Evolutionary conservation across 148 eudicot genomes (phyloP), one percentile per base, ranked within the genome.

Genomic region (Diospyros kaki): DNA sequence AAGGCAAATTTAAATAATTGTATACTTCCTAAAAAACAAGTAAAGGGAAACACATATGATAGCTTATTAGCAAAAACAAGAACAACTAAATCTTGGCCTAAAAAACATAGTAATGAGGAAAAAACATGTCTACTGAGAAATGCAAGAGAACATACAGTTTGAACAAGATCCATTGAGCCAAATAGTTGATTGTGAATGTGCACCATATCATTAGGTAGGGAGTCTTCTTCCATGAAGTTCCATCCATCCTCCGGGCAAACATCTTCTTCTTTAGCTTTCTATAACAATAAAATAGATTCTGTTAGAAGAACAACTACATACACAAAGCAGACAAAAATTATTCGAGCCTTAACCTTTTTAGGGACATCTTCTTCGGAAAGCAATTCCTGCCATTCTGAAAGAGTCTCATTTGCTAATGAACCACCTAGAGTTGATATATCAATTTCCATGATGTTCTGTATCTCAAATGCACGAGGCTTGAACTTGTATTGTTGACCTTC

Each of bases 331-430:
- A 40, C 6, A 2, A 11, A 18, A 66, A 41, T 28, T 44, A 68
- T 45, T 40, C 28, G 63, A 75, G 45, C 56, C 58, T 42, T 78
- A 77, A 91, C 95, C 88, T 71, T 81, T 73, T 76, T 84, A 68
- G 38, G 53, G 50, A 66, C 71, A 51, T 84, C 94, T 77, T 91
- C 89, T 54, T 78, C 91, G 17, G 76, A 73, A 64, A 88, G 74
- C 66, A 85, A 84, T 41, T 91, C 98, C 73, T 91, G 89, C 99
- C 99, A 93, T 77, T 96, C 98, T 45, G 78, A 76, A 70, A 90
- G 90, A 72, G 84, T 82, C 66, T 89, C 96, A 60, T 72, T 83
- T 41, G 85, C 70, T 76, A 86, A 83, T 42, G 88, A 83, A 80
- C 78, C 79, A 54, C 82, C 75, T 1, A 87, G 84, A 67, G 84